A percentile compares a stretch with the other conserved stretches of the same genome.
Conservation (phyloP, 257 asterid species). For the Solanum lycopersicoides region DNA sequence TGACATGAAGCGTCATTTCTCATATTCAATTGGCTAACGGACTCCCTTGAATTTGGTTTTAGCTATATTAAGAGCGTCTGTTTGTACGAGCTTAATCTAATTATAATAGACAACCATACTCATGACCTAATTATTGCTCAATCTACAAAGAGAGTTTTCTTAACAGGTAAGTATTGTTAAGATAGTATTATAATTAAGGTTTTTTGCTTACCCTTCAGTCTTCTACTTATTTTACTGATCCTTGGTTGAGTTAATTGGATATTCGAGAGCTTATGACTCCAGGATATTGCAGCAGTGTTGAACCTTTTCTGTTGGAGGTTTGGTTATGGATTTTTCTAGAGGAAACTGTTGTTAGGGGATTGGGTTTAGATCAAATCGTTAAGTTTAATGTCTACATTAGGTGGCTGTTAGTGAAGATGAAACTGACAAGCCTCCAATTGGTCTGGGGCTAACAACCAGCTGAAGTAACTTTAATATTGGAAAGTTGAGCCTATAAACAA, state of each 20-base stretch:
- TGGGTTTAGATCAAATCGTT: slow-evolving; percentile 54
- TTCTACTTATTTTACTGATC: slow-evolving; percentile 47
- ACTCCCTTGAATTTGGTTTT: neutral
- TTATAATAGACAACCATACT: neutral
- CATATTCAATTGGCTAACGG: neutral
- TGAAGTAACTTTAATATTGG: slow-evolving; percentile 51
- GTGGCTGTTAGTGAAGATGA: slow-evolving; percentile 66
- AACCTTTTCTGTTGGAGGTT: slow-evolving; percentile 30
- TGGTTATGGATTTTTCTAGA: slow-evolving; percentile 60
- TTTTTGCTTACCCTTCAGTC: slow-evolving; percentile 36
- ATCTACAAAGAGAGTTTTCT: slow-evolving; percentile 43
- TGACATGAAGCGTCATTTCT: neutral
- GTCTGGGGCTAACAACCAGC: slow-evolving; percentile 76
- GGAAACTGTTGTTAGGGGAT: slow-evolving; percentile 62
- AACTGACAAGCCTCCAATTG: slow-evolving; percentile 48
- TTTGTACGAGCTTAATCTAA: neutral
- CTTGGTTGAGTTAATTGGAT: slow-evolving; percentile 1
- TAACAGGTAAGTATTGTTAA: slow-evolving; percentile 18
- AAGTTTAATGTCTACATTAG: slow-evolving; percentile 40
- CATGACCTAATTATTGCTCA: slow-evolving; percentile 11
- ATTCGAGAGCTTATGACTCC: slow-evolving; percentile 41
- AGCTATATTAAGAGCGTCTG: neutral
- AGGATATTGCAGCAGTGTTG: slow-evolving; percentile 23
- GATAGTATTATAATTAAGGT: slow-evolving; percentile 9
- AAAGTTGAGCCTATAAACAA: slow-evolving; percentile 5